Conservation (phyloP, 2,329 filamentous ascomycete genomes). For the Colletotrichum coccodes region DNA sequence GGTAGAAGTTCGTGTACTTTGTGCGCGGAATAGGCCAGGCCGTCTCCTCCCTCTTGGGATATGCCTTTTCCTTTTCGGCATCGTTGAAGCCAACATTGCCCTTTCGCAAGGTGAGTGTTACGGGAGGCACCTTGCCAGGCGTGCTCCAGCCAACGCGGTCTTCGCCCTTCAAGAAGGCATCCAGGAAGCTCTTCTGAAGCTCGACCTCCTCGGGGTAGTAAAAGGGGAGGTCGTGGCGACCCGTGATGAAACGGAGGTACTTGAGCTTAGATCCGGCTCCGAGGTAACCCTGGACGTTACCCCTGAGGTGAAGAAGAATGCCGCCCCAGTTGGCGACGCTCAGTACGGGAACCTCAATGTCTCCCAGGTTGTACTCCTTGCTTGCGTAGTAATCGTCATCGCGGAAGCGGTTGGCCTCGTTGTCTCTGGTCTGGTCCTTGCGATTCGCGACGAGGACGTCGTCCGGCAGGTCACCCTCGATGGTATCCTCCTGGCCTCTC, state of each 20-base stretch:
- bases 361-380: conserved; percentile 71
- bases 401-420: conserved; percentile 62
- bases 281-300: conserved; percentile 73
- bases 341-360: conserved; percentile 75
- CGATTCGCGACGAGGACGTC: conserved; percentile 62
- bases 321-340: conserved; percentile 78
- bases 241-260: conserved; percentile 76
- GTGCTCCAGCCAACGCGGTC: conserved; percentile 70
- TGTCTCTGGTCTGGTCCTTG: conserved; percentile 57
- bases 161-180: conserved; percentile 76
- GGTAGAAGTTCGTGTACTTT: conserved; percentile 69
- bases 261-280: conserved; percentile 74
- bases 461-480: conserved; percentile 67
- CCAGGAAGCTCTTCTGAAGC: conserved; percentile 73
- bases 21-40: conserved; percentile 77
- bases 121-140: conserved; percentile 67
- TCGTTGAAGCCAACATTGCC: conserved; percentile 76
- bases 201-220: conserved; percentile 77
- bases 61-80: conserved; percentile 66
- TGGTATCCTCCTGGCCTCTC: conserved; percentile 58
- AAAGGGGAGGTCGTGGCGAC: conserved; percentile 77
- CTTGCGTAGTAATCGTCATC: conserved; percentile 73
- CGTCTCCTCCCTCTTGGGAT: conserved; percentile 63
- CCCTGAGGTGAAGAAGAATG: conserved; percentile 74
- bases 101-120: conserved; percentile 70